Conservation (phyloP, 2,329 filamentous ascomycete species). For the Dothiorella sarmentorum region DNA sequence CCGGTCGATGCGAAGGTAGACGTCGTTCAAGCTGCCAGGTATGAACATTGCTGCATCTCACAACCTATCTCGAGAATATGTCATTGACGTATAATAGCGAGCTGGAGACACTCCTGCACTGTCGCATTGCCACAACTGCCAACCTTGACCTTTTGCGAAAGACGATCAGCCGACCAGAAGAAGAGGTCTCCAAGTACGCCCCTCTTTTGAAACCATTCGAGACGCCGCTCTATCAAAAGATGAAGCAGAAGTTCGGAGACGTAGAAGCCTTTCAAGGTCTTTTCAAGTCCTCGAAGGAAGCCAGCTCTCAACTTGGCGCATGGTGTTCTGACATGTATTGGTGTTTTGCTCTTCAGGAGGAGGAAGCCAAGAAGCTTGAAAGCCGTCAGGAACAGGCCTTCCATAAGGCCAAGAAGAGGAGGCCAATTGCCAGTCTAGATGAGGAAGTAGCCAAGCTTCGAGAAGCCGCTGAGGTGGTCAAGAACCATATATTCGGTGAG, state of each 20-base stretch:
- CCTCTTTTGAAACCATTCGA: constrained; percentile 51
- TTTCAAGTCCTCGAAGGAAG: constrained; percentile 58
- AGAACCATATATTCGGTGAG: constrained; percentile 47
- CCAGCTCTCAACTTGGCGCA: constrained; percentile 65
- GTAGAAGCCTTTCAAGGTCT: constrained; percentile 52
- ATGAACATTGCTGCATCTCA: constrained; percentile 21
- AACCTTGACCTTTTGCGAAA: constrained; percentile 59
- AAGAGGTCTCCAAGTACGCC: constrained; percentile 58
- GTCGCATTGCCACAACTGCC: constrained; percentile 74
- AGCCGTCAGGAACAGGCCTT: constrained; percentile 4
- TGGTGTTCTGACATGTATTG: constrained; percentile 87
- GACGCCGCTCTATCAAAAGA: constrained; percentile 61
- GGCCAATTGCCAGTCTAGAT: constrained; percentile 43
- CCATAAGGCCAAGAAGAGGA: constrained; percentile 45
- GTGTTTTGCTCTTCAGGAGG: constrained; percentile 64
- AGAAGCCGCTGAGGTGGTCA: constrained; percentile 56
- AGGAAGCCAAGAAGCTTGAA: constrained; percentile 60
- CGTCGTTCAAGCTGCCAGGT: constrained; percentile 61
- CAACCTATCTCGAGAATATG: neutral
- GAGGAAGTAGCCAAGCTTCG: constrained; percentile 55
- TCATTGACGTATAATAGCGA: constrained; percentile 36
- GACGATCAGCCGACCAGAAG: constrained; percentile 56
- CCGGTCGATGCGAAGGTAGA: constrained; percentile 82
- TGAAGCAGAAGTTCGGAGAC: constrained; percentile 54
- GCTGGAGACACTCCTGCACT: constrained; percentile 74